These are phyloP conservation scores for Botrytis fabae DNA, from an alignment of 2,329 filamentous ascomycete species.

Conservation along the genomic window DNA sequence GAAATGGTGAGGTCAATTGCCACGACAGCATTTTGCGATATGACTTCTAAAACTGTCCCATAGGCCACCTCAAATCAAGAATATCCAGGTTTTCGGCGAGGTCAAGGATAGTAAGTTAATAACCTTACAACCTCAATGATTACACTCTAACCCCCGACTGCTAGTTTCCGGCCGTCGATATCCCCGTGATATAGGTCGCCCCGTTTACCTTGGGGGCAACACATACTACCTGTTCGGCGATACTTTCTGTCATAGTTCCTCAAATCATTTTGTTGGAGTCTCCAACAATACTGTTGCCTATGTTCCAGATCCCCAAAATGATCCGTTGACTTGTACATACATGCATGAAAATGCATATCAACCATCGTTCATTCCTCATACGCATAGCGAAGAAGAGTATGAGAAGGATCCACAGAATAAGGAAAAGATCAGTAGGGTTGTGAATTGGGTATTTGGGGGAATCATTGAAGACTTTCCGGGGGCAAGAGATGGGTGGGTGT, in stretches of 20 bases:
- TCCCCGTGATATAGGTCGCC: slow-evolving; percentile 16
- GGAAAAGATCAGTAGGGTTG: not conserved
- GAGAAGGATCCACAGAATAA: not conserved
- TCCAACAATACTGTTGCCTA: slow-evolving; percentile 17
- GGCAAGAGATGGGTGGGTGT: not conserved
- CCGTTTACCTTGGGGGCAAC: slow-evolving; percentile 10
- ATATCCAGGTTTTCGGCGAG: not conserved
- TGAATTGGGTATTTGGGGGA: slow-evolving; percentile 16
- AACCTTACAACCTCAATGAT: not conserved
- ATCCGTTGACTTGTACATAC: slow-evolving; percentile 9
- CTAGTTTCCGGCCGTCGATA: slow-evolving; percentile 13
- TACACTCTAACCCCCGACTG: not conserved
- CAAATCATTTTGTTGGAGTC: slow-evolving; percentile 11
- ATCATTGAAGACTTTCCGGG: not conserved
- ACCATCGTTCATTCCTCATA: slow-evolving; percentile 13
- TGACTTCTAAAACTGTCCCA: not conserved
- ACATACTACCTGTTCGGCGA: slow-evolving; percentile 21
- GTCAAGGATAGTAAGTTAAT: not conserved
- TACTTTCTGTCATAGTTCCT: slow-evolving; percentile 15
- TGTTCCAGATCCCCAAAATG: slow-evolving; percentile 2
- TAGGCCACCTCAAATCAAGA: slow-evolving; percentile 11
- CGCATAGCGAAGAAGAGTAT: slow-evolving; percentile 8
- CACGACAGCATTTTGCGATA: not conserved
- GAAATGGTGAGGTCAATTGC: slow-evolving; percentile 2
- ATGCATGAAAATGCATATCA: slow-evolving; percentile 5